Conservation (phyloP, 2,329 filamentous ascomycete genomes). For the Domatiomyces catenatus region DNA sequence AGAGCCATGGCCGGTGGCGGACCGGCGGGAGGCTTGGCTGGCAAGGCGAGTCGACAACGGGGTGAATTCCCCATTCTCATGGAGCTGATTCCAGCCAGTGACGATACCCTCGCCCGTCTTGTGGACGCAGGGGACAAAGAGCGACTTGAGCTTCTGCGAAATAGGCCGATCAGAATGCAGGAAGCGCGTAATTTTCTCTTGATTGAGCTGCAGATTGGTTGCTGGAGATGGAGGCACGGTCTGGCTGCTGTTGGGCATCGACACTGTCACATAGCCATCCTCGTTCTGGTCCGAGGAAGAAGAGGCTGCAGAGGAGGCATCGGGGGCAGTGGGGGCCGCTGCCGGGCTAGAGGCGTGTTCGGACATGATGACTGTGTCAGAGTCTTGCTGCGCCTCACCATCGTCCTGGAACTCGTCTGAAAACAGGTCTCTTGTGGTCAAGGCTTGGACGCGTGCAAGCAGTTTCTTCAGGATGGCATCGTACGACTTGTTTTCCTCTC, state of each 20-base stretch:
- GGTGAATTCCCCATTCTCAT: slow-evolving; percentile 12
- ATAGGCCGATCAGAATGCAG: slow-evolving; percentile 43
- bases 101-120: slow-evolving; percentile 45
- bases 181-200: slow-evolving; percentile 23
- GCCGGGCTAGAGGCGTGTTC: slow-evolving; percentile 51
- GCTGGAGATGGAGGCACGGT: slow-evolving; percentile 13
- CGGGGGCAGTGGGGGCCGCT: slow-evolving; percentile 43
- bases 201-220: slow-evolving; percentile 5
- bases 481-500: slow-evolving; percentile 53
- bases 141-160: slow-evolving; percentile 45
- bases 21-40: slow-evolving; percentile 13
- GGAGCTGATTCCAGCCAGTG: slow-evolving; percentile 50
- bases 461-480: slow-evolving; percentile 68
- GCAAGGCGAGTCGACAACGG: slow-evolving; percentile 8
- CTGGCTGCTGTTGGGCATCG: slow-evolving; percentile 53
- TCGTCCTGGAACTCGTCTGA: slow-evolving; percentile 34
- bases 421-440: slow-evolving; percentile 55
- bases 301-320: too few relatives aligned
- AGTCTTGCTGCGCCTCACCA: slow-evolving; percentile 40
- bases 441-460: slow-evolving; percentile 56
- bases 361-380: slow-evolving; percentile 52
- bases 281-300: slow-evolving; percentile 73
- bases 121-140: slow-evolving; percentile 66
- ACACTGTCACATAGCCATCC: slow-evolving; percentile 79
- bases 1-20: slow-evolving; percentile 12